Evolutionary conservation across 768 basidiomycete species (phyloP), one percentile per base, ranked within the genome.

Genomic region (Asterophora lycoperdoides): DNA sequence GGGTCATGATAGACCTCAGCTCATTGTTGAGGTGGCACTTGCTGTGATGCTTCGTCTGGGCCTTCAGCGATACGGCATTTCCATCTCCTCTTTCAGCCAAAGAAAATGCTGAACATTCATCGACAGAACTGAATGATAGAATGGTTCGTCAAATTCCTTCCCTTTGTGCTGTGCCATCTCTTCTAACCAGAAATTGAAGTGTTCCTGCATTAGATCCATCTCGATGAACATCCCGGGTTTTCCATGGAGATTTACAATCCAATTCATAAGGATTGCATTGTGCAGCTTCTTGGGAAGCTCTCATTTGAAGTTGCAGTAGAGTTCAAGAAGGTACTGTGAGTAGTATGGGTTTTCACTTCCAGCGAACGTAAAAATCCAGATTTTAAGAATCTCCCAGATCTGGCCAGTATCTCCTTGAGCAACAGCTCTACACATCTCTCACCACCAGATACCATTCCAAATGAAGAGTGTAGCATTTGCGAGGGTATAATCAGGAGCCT

Each of bases 201-300:
- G 57, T 44, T 66, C 63, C 46, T 67, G 64, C 47, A 67, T 29
- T 13, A 67, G 48, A 33, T 67, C 64, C 34, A 60, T 46, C 44
- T 68, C 61, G 28, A 60, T 56, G 51, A 60, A 68, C 3, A 34
- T 41, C 1, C 56, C 56, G 0, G 53, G 39, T 9, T 54, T 62
- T n/a, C n/a, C n/a, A 35, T 54, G 57, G n/a, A 57, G 39, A 28
- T 63, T 63, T 29, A 66, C 63, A 7, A 68, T 50, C 64, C 64
- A 66, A 44, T 64, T 65, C 26, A 44, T 52, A 17, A 65, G 17
- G 34, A 64, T 56, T 0, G 60, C 57, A 13, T 61, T 43, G 15
- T n/a, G 37, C 35, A 3, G 47, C 36, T 19, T 41, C 39, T 9
- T 41, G 23, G 29, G 10, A 29, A n/a, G n/a, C 10, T 29, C 29